Base-by-base conservation (phyloP, 768 basidiomycete genomes). In the Coprinopsis strossmayeri region DNA sequence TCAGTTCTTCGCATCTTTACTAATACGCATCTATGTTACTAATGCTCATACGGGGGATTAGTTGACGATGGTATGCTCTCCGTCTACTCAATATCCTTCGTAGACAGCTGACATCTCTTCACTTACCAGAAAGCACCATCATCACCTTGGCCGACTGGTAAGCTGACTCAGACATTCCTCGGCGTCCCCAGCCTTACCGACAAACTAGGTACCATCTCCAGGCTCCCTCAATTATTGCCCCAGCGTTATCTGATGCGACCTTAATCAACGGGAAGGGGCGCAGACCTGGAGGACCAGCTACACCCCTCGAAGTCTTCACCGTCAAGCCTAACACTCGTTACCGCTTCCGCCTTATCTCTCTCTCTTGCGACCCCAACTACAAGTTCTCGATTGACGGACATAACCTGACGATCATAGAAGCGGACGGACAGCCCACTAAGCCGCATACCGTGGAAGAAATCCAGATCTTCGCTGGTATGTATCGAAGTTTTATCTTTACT, bases 201-300 rank as follows among this genome's bases (percentile, higher is more conserved):
- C 9, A 9, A 17, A 5, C 11, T 18, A 45, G 43, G 77, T 76
- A 71, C 52, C 74, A 69, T 39, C 25, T 23, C 4, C 60, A 58
- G 5, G 61, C 66, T 2, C 52, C 46, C 17, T 57, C 44, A 5
- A 58, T 60, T 0, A 55, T 48, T 9, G 38, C 47, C 20, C 44
- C 63, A 7, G 57, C 64, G 0, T 46, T 46, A 1, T 28, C 67
- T 0, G 56, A 76, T 45, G 63, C 77, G 15, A 74, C 71, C 0
- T 57, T 82, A 4, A 77, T 82, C 42, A 81, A 81, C 37, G 78
- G 78, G 0, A 57, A 56, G 15, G 78, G 79, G 17, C 73, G 78
- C 35, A 72, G 68, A 52, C 5, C 53, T 3, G 70, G 65, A 4
- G 76, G 76, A 3, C 72, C 76, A 3, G 20, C 50, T 1, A 55